These are phyloP conservation scores for Pseudevernia furfuracea DNA, from an alignment of 495 filamentous ascomycete species.

Conservation along the genomic window DNA sequence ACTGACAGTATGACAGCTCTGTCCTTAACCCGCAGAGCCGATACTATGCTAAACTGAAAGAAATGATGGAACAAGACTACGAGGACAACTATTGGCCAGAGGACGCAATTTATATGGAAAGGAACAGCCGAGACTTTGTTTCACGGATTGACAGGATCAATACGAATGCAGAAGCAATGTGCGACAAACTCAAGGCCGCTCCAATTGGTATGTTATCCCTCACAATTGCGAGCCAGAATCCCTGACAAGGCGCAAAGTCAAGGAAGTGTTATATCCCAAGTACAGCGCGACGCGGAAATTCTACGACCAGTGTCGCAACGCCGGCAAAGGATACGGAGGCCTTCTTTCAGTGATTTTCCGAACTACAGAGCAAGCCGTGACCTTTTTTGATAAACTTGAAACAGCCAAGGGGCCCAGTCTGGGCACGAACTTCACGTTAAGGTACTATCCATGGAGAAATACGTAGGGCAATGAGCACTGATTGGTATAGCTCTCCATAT, in stretches of 20 bases:
- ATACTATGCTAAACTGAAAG: constrained; percentile 63
- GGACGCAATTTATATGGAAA: constrained; percentile 88
- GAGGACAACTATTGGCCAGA: constrained; percentile 91
- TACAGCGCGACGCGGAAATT: constrained; percentile 56
- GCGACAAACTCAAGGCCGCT: constrained; percentile 54
- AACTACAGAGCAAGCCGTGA: constrained; percentile 57
- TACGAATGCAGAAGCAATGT: constrained; percentile 75
- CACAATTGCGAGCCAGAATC: background rate
- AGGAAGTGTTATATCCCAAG: constrained; percentile 81
- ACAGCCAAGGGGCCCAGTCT: constrained; percentile 90
- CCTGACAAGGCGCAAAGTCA: constrained; percentile 44
- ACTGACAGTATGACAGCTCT: constrained; percentile 39
- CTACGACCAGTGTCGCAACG: constrained; percentile 72
- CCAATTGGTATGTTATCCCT: constrained; percentile 38
- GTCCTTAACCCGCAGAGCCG: constrained; percentile 74
- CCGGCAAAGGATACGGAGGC: constrained; percentile 82
- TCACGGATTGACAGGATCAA: constrained; percentile 79
- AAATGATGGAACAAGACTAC: constrained; percentile 52
- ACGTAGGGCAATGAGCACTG: background rate
- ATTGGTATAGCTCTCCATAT: constrained; percentile 61
- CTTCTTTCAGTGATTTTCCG: constrained; percentile 78
- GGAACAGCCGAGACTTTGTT: constrained; percentile 90
- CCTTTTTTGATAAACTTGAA: constrained; percentile 79
- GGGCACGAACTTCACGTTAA: constrained; percentile 93
- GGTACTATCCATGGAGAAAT: constrained; percentile 30